phyloP scores from a whole-genome alignment of 345 rosid genomes.

The Odontarrhena argentea region DNA sequence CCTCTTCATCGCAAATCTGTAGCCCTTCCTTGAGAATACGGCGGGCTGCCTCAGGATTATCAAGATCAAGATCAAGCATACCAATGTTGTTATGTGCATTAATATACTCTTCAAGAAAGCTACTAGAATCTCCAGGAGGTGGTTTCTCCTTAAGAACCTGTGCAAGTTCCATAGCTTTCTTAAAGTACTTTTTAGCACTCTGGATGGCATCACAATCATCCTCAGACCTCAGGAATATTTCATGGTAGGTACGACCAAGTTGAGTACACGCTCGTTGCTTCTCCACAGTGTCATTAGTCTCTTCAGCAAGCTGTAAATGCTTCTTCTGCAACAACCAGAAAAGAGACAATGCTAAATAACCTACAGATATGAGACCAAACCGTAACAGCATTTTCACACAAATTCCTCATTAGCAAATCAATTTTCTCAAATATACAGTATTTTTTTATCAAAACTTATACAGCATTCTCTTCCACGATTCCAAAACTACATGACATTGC shows the following conservation, averaged over 20 bases:
- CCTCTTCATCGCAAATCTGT: slow-evolving; percentile 87
- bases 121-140: slow-evolving; percentile 52
- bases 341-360: not conserved
- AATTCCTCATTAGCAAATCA: not conserved
- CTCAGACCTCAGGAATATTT: slow-evolving; percentile 57
- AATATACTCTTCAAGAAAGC: slow-evolving; percentile 81
- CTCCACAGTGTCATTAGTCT: slow-evolving; percentile 69
- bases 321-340: slow-evolving; percentile 56
- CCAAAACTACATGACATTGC: not conserved
- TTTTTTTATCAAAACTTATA: not conserved
- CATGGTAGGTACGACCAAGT: slow-evolving; percentile 93
- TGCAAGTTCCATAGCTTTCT: slow-evolving; percentile 77
- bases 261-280: slow-evolving; percentile 93
- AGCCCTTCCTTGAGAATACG: slow-evolving; percentile 61
- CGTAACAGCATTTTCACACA: not conserved
- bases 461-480: slow-evolving; percentile 1
- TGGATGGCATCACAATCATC: slow-evolving; percentile 65
- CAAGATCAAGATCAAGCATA: slow-evolving; percentile 87
- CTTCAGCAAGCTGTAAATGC: slow-evolving; percentile 86
- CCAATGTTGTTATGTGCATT: slow-evolving; percentile 94
- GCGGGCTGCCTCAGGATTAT: slow-evolving; percentile 71
- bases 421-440: not conserved
- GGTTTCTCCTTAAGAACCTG: slow-evolving; percentile 66
- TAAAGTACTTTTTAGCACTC: slow-evolving; percentile 87
- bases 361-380: not conserved